Evolutionary conservation across 495 filamentous ascomycete genomes (phyloP).

Genomic region (Xylaria nigripes): DNA sequence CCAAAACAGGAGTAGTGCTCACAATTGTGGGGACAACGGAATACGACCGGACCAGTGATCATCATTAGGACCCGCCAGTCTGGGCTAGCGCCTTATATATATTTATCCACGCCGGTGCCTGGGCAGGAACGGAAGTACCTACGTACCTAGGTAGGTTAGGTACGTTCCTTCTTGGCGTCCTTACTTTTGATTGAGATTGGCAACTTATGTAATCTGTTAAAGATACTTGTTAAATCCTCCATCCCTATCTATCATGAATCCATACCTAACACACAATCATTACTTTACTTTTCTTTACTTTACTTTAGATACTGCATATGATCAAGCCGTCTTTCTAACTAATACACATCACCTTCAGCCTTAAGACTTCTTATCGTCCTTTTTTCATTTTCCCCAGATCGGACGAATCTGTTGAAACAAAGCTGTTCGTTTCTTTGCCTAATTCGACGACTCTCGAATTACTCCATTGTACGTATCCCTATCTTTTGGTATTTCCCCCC

Average conservation of each 20-base stretch:
- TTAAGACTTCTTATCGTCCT: no score
- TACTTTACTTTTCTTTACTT: no score
- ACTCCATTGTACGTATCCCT: slow-evolving; percentile 1
- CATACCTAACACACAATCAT: no score
- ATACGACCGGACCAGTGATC: not conserved
- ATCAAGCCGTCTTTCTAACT: no score
- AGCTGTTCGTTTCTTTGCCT: not conserved
- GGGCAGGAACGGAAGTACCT: not conserved
- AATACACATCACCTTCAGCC: no score
- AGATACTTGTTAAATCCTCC: no score
- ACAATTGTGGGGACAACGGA: not conserved
- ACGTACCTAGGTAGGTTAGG: not conserved
- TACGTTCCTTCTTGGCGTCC: not conserved
- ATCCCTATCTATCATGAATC: no score
- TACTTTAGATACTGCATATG: no score
- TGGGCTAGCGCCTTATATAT: slow-evolving; percentile 3
- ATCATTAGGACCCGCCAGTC: not conserved
- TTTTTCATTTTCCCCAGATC: not conserved
- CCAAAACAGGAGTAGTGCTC: no score
- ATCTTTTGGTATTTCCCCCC: not conserved
- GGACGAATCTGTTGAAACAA: not conserved
- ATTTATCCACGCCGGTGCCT: not conserved
- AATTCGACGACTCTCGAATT: not conserved
- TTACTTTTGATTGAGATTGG: no score
- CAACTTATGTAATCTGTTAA: no score